A percentile compares a stretch with the other conserved stretches of the same genome.
phyloP scores from a whole-genome alignment of 495 filamentous ascomycete genomes.

The Diplogelasinospora grovesii region DNA sequence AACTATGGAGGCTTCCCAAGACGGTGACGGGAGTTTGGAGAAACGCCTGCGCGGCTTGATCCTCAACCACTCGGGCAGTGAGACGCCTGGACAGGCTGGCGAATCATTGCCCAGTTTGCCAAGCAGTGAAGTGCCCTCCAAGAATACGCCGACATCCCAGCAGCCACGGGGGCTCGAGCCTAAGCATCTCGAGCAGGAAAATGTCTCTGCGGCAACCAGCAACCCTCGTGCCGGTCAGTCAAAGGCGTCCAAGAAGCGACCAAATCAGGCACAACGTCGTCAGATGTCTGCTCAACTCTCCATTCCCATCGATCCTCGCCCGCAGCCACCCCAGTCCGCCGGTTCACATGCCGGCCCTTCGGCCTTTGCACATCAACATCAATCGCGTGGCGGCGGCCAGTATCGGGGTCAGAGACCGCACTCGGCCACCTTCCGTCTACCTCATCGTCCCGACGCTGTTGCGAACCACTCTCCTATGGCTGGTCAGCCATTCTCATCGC shows the following conservation, averaged over 20 bases:
- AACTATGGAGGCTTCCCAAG: constrained; percentile 20
- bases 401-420: constrained; percentile 14
- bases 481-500: constrained; percentile 4
- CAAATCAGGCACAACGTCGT: constrained; percentile 50
- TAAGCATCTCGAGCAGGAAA: background rate
- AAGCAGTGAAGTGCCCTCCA: no score
- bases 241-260: constrained; percentile 35
- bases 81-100: constrained; percentile 1
- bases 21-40: constrained; percentile 26
- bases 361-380: constrained; percentile 16
- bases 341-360: constrained; percentile 13
- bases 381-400: constrained; percentile 12
- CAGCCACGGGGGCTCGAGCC: no score
- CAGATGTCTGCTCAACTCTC: constrained; percentile 47
- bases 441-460: constrained; percentile 9
- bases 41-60: constrained; percentile 37
- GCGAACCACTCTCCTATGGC: constrained; percentile 3
- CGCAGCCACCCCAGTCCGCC: constrained; percentile 13
- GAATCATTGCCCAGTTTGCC: no score
- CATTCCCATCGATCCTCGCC: constrained; percentile 42
- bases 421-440: constrained; percentile 19
- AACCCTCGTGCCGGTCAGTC: no score
- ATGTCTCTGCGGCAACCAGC: background rate
- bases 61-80: constrained; percentile 23
- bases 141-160: no score